These are phyloP conservation scores for Candida maesae DNA, from an alignment of 805 yeast genomes.

Conservation along the genomic window DNA sequence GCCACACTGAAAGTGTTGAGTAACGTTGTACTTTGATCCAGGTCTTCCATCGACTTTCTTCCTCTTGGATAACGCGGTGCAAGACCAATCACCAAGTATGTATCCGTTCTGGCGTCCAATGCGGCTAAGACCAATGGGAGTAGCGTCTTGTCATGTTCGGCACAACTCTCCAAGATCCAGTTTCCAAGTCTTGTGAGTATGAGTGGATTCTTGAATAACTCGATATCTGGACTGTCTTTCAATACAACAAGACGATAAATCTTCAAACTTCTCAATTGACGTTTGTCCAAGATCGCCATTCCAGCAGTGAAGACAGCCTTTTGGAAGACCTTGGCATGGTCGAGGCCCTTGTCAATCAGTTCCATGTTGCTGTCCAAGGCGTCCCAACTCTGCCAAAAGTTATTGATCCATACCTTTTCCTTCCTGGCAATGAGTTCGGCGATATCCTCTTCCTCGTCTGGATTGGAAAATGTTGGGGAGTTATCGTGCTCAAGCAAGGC, in stretches of 20 bases:
- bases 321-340: constrained; percentile 79
- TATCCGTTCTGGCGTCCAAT: constrained; percentile 65
- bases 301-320: constrained; percentile 84
- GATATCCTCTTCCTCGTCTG: constrained; percentile 29
- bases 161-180: constrained; percentile 88
- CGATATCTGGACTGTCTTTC: constrained; percentile 82
- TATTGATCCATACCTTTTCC: constrained; percentile 69
- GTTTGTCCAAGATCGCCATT: constrained; percentile 81
- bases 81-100: constrained; percentile 83
- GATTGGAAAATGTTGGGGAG: constrained; percentile 11
- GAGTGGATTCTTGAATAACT: constrained; percentile 78
- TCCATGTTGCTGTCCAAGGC: constrained; percentile 50
- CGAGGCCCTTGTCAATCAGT: constrained; percentile 64
- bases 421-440: constrained; percentile 34
- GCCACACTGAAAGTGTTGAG: constrained; percentile 86
- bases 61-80: constrained; percentile 75
- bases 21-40: constrained; percentile 40
- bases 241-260: constrained; percentile 83
- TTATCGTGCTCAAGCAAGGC: constrained; percentile 76
- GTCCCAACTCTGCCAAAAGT: constrained; percentile 70
- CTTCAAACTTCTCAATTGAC: constrained; percentile 71
- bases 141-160: constrained; percentile 64
- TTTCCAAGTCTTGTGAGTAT: constrained; percentile 79
- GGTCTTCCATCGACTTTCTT: constrained; percentile 29
- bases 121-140: constrained; percentile 86